Evolutionary conservation across 2,329 filamentous ascomycete genomes (phyloP).

Genomic region (Macrophomina tecta): DNA sequence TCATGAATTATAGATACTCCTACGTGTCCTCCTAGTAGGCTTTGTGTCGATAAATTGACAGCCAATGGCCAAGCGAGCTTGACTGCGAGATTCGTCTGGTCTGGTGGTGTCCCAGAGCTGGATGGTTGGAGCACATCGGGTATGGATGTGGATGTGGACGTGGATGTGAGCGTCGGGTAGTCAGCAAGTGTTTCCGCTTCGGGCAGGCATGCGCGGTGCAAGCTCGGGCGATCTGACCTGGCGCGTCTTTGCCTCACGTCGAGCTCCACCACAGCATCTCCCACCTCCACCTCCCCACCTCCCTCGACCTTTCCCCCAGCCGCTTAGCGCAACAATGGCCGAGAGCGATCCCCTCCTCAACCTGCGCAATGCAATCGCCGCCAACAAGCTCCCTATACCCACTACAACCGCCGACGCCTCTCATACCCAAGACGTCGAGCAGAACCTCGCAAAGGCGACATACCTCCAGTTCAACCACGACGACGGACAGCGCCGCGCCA

Average conservation of each 20-base stretch:
- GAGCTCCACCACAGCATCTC: constrained; percentile 16
- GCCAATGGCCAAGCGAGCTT: too few relatives aligned
- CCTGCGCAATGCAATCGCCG: constrained; percentile 81
- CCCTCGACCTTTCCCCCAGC: constrained; percentile 3
- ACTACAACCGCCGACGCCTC: constrained; percentile 72
- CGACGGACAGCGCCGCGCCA: constrained; percentile 59
- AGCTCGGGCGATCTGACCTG: constrained; percentile 12
- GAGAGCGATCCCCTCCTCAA: constrained; percentile 77
- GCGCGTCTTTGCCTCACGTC: constrained; percentile 20
- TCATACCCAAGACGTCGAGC: constrained; percentile 63
- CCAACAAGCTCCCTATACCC: constrained; percentile 72
- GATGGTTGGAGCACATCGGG: too few relatives aligned
- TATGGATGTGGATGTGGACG: too few relatives aligned
- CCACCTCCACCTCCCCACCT: background rate
- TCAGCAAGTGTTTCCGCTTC: background rate
- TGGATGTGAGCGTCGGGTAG: background rate
- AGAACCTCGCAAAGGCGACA: constrained; percentile 63
- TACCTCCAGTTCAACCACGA: constrained; percentile 70
- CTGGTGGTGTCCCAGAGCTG: too few relatives aligned
- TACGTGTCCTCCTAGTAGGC: too few relatives aligned
- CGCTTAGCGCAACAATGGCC: constrained; percentile 56
- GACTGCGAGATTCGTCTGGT: too few relatives aligned
- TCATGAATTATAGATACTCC: too few relatives aligned
- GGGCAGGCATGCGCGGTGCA: constrained; percentile 11
- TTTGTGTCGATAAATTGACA: too few relatives aligned